phyloP scores from a whole-genome alignment of 208 protist genomes.

The Tritrichomonas musculus region DNA sequence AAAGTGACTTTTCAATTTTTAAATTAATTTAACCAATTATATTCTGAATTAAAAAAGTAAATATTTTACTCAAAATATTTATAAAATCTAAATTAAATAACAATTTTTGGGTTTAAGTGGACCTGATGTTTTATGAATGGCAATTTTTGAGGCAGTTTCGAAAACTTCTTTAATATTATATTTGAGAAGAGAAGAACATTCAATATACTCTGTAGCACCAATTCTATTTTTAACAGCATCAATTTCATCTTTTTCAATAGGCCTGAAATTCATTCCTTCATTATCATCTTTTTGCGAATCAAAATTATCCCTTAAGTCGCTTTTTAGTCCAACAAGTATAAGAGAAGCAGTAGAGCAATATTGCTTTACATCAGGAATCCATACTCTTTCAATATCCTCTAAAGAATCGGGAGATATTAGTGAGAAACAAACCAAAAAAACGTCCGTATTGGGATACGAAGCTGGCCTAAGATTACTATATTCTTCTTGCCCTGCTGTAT shows the following conservation, averaged over 20 bases:
- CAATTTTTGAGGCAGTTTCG: neutral
- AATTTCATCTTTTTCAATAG: neutral
- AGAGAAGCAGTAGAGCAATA: neutral
- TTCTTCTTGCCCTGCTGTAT: slow-evolving; percentile 48
- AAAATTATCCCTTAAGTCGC: neutral
- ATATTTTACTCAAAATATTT: too few species aligned
- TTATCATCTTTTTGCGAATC: neutral
- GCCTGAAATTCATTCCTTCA: neutral
- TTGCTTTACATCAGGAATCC: slow-evolving; percentile 35
- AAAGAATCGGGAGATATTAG: slow-evolving; percentile 37
- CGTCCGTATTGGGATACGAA: slow-evolving; percentile 35
- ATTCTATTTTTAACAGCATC: neutral
- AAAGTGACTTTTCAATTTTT: too few species aligned
- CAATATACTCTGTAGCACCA: neutral
- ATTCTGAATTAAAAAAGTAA: too few species aligned
- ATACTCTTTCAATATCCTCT: slow-evolving; percentile 61
- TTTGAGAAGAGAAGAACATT: neutral
- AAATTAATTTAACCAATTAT: too few species aligned
- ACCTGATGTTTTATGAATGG: too few species aligned
- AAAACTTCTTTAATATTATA: slow-evolving; percentile 12
- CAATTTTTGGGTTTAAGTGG: too few species aligned
- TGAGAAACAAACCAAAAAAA: slow-evolving; percentile 42
- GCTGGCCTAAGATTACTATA: slow-evolving; percentile 41
- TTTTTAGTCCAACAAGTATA: neutral
- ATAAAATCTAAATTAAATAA: too few species aligned